phyloP scores from a whole-genome alignment of 768 basidiomycete genomes.

The Mycena polygramma region DNA sequence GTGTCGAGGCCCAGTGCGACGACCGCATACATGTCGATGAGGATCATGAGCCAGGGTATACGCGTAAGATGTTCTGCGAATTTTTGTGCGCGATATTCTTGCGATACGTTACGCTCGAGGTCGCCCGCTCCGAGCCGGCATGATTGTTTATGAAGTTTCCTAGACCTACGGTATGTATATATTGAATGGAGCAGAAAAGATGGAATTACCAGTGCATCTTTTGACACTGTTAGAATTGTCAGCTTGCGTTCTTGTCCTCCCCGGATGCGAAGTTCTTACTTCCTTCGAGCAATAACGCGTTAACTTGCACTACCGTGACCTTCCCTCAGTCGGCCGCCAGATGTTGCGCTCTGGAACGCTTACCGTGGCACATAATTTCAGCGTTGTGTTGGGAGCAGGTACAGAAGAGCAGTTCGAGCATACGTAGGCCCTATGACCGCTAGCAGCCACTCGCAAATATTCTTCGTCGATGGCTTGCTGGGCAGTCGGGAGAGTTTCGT shows the following conservation, averaged over 20 bases:
- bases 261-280: background rate
- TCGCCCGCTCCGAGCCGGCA: slow-evolving; percentile 16
- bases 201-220: slow-evolving; percentile 6
- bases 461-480: slow-evolving; percentile 27
- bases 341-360: background rate
- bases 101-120: slow-evolving; percentile 13
- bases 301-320: slow-evolving; percentile 16
- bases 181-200: no score
- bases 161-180: background rate
- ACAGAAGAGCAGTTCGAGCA: slow-evolving; percentile 20
- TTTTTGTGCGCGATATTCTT: slow-evolving; percentile 20
- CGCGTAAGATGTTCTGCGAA: slow-evolving; percentile 18
- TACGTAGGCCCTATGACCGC: background rate
- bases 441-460: background rate
- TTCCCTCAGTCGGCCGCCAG: background rate
- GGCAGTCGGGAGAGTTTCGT: slow-evolving; percentile 27
- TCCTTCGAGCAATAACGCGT: slow-evolving; percentile 24
- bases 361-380: slow-evolving; percentile 6
- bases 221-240: slow-evolving; percentile 5
- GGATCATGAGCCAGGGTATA: slow-evolving; percentile 26
- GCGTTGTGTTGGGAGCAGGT: background rate
- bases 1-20: slow-evolving; percentile 13
- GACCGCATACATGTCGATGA: slow-evolving; percentile 28
- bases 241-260: background rate
- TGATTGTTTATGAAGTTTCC: slow-evolving; percentile 18